Evolutionary conservation across 2,329 filamentous ascomycete species (phyloP).

Genomic region (Pseudopithomyces chartarum): DNA sequence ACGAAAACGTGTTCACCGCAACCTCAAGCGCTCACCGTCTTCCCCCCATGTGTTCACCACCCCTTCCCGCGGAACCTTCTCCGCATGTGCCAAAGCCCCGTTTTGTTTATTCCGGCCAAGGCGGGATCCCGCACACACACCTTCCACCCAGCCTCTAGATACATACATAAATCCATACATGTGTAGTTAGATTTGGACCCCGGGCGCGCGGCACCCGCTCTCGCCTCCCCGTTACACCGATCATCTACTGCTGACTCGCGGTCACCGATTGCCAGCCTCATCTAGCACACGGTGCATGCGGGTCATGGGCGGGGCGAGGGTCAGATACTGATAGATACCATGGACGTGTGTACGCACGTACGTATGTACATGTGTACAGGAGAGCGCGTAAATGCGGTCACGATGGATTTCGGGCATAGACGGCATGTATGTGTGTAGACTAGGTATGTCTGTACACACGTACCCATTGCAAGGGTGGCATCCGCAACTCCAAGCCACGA

Average conservation of each 20-base stretch:
- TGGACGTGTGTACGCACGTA: too few species aligned
- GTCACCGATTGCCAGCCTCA: neutral
- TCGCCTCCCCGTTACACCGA: neutral
- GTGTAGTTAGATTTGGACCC: too few species aligned
- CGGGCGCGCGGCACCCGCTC: neutral
- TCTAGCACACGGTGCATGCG: neutral
- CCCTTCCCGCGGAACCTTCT: neutral
- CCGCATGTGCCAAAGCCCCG: neutral
- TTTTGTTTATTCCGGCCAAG: slow-evolving; percentile 2
- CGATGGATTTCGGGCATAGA: too few species aligned
- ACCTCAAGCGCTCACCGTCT: neutral
- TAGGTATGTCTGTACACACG: too few species aligned
- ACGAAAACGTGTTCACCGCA: neutral
- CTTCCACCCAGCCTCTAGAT: too few species aligned
- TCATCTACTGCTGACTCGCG: neutral
- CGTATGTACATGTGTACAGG: too few species aligned
- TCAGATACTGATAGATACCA: too few species aligned
- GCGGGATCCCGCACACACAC: neutral
- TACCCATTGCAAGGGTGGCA: too few species aligned
- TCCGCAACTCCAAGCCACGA: too few species aligned
- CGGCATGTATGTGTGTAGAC: too few species aligned
- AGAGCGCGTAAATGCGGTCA: too few species aligned
- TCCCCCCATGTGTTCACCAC: neutral
- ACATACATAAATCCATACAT: too few species aligned
- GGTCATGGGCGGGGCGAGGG: neutral